Evolutionary conservation across 1,139 yeast genomes (phyloP).

Genomic region (Candida tetrigidarum): DNA sequence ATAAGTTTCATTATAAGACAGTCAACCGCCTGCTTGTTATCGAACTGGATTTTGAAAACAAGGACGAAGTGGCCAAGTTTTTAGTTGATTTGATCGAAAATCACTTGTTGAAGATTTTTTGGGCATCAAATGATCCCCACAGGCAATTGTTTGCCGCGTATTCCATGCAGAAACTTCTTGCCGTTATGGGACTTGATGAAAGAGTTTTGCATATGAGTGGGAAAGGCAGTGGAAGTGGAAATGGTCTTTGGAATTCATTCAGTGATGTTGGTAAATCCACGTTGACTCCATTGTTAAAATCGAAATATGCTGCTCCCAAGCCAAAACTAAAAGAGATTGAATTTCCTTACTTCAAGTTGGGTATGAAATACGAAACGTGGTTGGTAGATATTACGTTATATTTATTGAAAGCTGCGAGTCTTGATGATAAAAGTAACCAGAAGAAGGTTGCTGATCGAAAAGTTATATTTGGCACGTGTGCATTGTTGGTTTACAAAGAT

Average conservation of each 20-base stretch:
- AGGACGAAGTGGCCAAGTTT: conserved; percentile 66
- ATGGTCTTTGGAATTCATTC: conserved; percentile 59
- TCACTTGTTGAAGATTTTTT: conserved; percentile 75
- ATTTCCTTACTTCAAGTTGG: conserved; percentile 39
- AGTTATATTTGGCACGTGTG: conserved; percentile 64
- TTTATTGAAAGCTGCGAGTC: conserved; percentile 50
- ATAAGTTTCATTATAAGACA: conserved; percentile 56
- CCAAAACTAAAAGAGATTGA: conserved; percentile 39
- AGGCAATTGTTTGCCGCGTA: conserved; percentile 84
- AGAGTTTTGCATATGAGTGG: conserved; percentile 28
- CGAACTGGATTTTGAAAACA: conserved; percentile 63
- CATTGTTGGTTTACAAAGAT: conserved; percentile 63
- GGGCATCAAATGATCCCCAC: conserved; percentile 89
- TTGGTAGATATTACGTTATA: conserved; percentile 69
- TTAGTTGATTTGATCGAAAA: conserved; percentile 68
- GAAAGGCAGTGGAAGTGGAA: conserved; percentile 15
- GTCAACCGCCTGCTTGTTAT: conserved; percentile 50
- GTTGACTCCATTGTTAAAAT: conserved; percentile 72
- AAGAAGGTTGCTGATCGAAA: conserved; percentile 17
- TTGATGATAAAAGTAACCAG: conserved; percentile 15
- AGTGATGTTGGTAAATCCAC: conserved; percentile 75
- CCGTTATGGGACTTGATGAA: conserved; percentile 59
- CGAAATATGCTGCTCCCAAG: conserved; percentile 63
- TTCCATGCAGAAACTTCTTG: conserved; percentile 86
- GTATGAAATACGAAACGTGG: conserved; percentile 61